A percentile compares a stretch with the other conserved stretches of the same genome.
Conservation (phyloP, 176 grass and related monocot genomes). For the Musa acuminata region DNA sequence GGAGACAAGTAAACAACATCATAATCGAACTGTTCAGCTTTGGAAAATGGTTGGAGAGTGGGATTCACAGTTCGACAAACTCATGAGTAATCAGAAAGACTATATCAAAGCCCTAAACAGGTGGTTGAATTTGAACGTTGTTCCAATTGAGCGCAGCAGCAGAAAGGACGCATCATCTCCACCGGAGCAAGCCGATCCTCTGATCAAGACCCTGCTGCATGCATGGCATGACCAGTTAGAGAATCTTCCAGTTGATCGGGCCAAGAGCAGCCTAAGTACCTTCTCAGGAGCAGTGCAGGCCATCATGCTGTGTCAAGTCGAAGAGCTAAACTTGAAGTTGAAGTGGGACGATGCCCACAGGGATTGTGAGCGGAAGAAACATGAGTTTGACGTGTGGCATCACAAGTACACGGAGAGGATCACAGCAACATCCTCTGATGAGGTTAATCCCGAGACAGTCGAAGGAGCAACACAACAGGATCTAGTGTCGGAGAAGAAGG, state of each 20-base stretch:
- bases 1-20: constrained; percentile 58
- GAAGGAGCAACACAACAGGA: constrained; percentile 10
- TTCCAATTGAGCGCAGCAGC: constrained; percentile 53
- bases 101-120: constrained; percentile 44
- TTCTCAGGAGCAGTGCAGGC: constrained; percentile 51
- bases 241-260: constrained; percentile 35
- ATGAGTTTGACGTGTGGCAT: constrained; percentile 53
- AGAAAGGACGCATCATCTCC: constrained; percentile 31
- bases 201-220: constrained; percentile 56
- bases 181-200: constrained; percentile 25
- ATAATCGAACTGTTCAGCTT: constrained; percentile 46
- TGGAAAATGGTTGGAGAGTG: constrained; percentile 41
- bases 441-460: constrained; percentile 16
- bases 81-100: constrained; percentile 44
- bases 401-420: constrained; percentile 45
- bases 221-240: constrained; percentile 46
- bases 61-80: constrained; percentile 46
- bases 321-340: constrained; percentile 41
- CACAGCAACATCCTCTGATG: constrained; percentile 22
- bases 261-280: constrained; percentile 37
- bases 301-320: constrained; percentile 49
- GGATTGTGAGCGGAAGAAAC: constrained; percentile 45
- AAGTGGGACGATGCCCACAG: constrained; percentile 36
- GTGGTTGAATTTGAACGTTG: constrained; percentile 63
- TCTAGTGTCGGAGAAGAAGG: constrained; percentile 34